A percentile compares a stretch with the other conserved stretches of the same genome.
phyloP scores from a whole-genome alignment of 345 rosid genomes.

The Psidium guajava region DNA sequence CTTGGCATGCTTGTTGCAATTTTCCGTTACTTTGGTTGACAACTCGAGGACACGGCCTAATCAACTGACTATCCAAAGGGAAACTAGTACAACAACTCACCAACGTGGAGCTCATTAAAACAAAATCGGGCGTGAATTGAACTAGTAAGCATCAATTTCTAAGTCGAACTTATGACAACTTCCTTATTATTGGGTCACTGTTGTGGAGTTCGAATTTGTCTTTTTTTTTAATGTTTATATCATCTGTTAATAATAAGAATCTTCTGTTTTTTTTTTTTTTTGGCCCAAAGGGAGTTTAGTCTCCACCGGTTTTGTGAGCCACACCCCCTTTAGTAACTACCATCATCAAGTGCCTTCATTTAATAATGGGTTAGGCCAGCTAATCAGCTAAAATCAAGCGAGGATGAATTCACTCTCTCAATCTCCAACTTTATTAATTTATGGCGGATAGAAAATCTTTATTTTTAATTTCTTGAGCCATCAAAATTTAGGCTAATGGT shows the following conservation, averaged over 20 bases:
- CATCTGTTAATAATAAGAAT: not conserved
- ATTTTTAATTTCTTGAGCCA: not conserved
- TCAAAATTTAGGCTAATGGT: not conserved
- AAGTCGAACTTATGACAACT: not conserved
- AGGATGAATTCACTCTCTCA: not conserved
- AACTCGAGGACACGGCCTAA: not conserved
- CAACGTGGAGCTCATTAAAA: not conserved
- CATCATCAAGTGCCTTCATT: not conserved
- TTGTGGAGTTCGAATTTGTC: not conserved
- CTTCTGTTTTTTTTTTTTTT: not conserved
- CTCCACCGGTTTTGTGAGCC: not conserved
- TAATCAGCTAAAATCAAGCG: not conserved
- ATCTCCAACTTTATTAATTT: not conserved
- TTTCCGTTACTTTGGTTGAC: not conserved
- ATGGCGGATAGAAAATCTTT: not conserved
- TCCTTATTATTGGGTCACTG: not conserved
- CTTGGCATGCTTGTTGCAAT: not conserved
- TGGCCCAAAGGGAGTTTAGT: not conserved
- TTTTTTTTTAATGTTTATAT: not conserved
- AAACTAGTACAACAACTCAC: not conserved
- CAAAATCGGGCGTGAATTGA: not conserved
- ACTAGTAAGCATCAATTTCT: not conserved
- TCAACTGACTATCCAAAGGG: fast-evolving
- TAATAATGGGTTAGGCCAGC: not conserved
- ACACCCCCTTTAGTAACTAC: not conserved